A percentile compares a stretch with the other conserved stretches of the same genome.
These are phyloP conservation scores for Paramyrothecium sp. DNA, from an alignment of 2,329 filamentous ascomycete species.

Conservation along the genomic window DNA sequence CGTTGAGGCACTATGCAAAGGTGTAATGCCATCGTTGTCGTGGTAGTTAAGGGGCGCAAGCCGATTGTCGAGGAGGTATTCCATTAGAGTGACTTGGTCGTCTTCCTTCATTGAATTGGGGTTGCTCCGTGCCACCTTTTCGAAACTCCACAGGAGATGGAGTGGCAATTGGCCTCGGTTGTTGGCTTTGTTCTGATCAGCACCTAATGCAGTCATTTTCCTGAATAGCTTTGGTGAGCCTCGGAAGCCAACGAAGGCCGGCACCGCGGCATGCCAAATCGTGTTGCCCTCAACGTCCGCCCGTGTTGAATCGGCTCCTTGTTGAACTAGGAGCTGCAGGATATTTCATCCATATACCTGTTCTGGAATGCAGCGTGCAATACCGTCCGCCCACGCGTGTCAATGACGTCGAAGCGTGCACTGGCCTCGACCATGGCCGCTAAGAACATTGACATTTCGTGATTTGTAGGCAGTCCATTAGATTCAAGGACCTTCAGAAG, in stretches of 20 bases:
- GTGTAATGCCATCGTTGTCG: conserved; percentile 13
- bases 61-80: neutral
- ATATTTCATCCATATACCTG: neutral
- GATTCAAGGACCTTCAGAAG: neutral
- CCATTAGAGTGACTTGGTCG: neutral
- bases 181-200: neutral
- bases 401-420: neutral
- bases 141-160: conserved; percentile 1
- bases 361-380: neutral
- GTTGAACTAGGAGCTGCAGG: neutral
- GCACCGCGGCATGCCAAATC: neutral
- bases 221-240: neutral
- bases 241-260: neutral
- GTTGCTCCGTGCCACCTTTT: neutral
- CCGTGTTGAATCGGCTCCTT: conserved; percentile 1
- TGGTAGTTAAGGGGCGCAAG: too few relatives aligned
- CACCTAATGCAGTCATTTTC: conserved; percentile 1
- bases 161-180: neutral
- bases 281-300: conserved; percentile 4
- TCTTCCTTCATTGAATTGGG: neutral
- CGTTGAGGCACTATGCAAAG: conserved; percentile 19
- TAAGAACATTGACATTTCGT: neutral
- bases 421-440: neutral
- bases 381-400: neutral
- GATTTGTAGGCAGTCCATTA: neutral